phyloP scores from a whole-genome alignment of 2,329 filamentous ascomycete species.

The Phialophora macrospora region DNA sequence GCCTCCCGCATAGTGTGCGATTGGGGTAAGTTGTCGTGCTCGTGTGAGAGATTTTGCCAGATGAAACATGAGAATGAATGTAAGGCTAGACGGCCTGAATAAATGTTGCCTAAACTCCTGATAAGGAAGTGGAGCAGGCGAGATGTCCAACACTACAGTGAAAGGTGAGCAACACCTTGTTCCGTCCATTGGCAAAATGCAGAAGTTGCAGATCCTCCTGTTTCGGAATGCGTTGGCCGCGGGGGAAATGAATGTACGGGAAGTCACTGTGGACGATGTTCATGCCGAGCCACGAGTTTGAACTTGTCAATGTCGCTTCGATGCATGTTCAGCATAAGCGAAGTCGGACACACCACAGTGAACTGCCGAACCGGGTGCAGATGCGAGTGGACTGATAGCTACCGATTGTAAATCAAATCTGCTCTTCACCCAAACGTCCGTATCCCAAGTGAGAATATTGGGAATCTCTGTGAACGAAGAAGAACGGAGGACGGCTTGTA shows the following conservation, averaged over 20 bases:
- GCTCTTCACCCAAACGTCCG: not conserved
- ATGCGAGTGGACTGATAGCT: not conserved
- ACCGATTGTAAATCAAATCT: not conserved
- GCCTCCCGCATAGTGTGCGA: not conserved
- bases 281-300: not conserved
- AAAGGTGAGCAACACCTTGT: not conserved
- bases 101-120: not conserved
- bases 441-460: not conserved
- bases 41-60: not conserved
- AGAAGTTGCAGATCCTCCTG: not conserved
- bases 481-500: not conserved
- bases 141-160: not conserved
- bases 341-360: not conserved
- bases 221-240: not conserved
- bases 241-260: not conserved
- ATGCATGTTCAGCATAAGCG: conserved; percentile 15
- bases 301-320: conserved; percentile 2
- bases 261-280: not conserved
- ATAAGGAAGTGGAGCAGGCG: not conserved
- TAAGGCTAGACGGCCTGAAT: not conserved
- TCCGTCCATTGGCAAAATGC: not conserved
- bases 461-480: not conserved
- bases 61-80: not conserved
- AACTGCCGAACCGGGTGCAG: conserved; percentile 12
- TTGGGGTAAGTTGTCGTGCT: not conserved